Evolutionary conservation across 1,284 basidiomycete species (phyloP), one percentile per base, ranked within the genome.

Genomic region (Papiliotrema laurentii): DNA sequence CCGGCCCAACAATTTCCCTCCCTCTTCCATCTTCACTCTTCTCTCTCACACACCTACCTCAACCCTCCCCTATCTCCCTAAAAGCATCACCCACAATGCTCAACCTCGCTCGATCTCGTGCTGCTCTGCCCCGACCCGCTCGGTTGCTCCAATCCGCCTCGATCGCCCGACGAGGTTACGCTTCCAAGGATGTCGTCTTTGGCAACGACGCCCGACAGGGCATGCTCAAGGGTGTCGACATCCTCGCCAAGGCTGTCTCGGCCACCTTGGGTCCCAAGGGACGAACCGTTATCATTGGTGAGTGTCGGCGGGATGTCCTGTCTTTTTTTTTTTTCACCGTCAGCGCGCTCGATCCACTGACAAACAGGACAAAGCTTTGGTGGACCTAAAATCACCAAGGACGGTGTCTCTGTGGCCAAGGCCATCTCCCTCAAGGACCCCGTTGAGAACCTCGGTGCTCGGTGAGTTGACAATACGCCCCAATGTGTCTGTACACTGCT

Each of bases 381-480:
- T 64, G 90, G 91, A 45, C 94, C 94, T 57, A 97, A 98, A 77
- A 96, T 97, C 72, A 97, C 93, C 68, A 97, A 97, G 77, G 92
- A 97, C 73, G 94, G 94, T 84, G 94, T 97, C 25, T 96, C 93
- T 35, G 94, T 98, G 37, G 94, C 94, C 55, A 97, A 96, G 80
- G 80, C 91, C 22, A 93, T 97, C 68, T 80, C 84, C 11, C 82
- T 97, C 68, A 86, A 97, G 77, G 92, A 97, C 84, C 96, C 93
- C 78, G 97, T 97, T 66, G 91, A 98, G 81, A 97, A 97, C 80
- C 85, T 97, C 52, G 92, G 94, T 74, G 93, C 94, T 69, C 86
- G 91, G 86, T 91, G 76, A 65, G 85, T 66, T 19, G 40, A 19
- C 14, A 27, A 25, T 1, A 19, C 22, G 21, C 13, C 10, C 19